These are phyloP conservation scores for Pistacia vera DNA, from an alignment of 345 rosid genomes.

Conservation along the genomic window DNA sequence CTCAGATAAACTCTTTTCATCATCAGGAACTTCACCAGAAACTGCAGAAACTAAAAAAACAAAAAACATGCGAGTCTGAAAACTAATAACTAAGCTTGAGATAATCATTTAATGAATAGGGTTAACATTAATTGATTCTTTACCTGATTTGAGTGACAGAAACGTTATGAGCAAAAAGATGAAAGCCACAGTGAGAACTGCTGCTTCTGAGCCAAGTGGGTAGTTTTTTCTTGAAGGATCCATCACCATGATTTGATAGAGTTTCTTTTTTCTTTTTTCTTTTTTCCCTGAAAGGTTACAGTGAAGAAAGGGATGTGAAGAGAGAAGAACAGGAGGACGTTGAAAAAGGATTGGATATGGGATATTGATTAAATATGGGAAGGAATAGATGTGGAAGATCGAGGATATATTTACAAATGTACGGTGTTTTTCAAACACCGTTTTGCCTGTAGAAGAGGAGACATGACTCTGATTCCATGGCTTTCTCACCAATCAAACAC, in stretches of 20 bases:
- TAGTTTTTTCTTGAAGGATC: constrained; percentile 23
- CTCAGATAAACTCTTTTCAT: constrained; percentile 20
- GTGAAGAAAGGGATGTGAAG: constrained; percentile 8
- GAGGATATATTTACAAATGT: not conserved
- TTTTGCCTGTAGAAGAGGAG: constrained; percentile 40
- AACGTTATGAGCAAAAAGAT: constrained; percentile 20
- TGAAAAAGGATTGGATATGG: not conserved
- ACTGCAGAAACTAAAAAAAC: not conserved
- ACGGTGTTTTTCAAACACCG: not conserved
- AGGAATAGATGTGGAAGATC: too few relatives aligned
- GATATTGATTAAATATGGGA: too few relatives aligned
- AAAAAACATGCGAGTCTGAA: too few relatives aligned
- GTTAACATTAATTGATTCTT: not conserved
- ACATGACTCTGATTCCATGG: constrained; percentile 35
- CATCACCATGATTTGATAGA: not conserved
- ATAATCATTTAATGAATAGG: too few relatives aligned
- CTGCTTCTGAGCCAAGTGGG: constrained; percentile 23
- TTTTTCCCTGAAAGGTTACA: not conserved
- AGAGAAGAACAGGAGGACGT: not conserved
- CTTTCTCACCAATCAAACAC: constrained; percentile 29
- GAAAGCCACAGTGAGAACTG: constrained; percentile 26
- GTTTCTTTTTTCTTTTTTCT: not conserved
- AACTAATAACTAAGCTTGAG: not conserved
- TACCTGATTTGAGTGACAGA: constrained; percentile 35
- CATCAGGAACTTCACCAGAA: not conserved